Conservation (phyloP, 768 basidiomycete species). For the Zangia roseola region DNA sequence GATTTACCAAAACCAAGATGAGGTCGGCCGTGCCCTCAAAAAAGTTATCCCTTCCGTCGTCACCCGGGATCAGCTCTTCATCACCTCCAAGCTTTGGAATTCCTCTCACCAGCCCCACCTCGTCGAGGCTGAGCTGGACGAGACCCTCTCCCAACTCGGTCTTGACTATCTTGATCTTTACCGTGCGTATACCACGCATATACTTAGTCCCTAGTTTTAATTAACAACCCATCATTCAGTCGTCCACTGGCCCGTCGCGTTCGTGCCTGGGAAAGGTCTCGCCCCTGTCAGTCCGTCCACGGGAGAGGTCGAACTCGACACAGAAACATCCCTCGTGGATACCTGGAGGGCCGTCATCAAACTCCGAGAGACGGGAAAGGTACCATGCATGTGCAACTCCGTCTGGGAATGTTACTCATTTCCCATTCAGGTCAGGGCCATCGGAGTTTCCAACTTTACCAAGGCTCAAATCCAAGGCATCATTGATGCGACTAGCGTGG, state of each 20-base stretch:
- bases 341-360: conserved; percentile 82
- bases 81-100: conserved; percentile 86
- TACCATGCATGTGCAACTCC: conserved; percentile 20
- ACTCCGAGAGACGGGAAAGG: conserved; percentile 68
- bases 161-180: conserved; percentile 81
- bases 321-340: conserved; percentile 59
- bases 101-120: conserved; percentile 59
- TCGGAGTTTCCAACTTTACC: conserved; percentile 86
- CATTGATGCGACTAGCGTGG: conserved; percentile 65
- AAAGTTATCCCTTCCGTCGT: conserved; percentile 77
- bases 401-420: neutral
- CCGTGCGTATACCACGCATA: conserved; percentile 40
- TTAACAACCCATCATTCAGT: conserved; percentile 39
- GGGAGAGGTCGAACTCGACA: conserved; percentile 55
- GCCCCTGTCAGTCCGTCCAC: conserved; percentile 46
- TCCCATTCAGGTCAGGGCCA: conserved; percentile 49
- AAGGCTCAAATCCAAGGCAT: conserved; percentile 64
- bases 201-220: neutral
- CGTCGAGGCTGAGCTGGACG: conserved; percentile 74
- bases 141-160: conserved; percentile 71
- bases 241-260: conserved; percentile 79
- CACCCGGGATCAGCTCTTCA: conserved; percentile 76
- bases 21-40: conserved; percentile 71
- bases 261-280: conserved; percentile 54
- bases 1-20: conserved; percentile 78